These are phyloP conservation scores for Microthlaspi erraticum DNA, from an alignment of 345 rosid species.

Conservation along the genomic window DNA sequence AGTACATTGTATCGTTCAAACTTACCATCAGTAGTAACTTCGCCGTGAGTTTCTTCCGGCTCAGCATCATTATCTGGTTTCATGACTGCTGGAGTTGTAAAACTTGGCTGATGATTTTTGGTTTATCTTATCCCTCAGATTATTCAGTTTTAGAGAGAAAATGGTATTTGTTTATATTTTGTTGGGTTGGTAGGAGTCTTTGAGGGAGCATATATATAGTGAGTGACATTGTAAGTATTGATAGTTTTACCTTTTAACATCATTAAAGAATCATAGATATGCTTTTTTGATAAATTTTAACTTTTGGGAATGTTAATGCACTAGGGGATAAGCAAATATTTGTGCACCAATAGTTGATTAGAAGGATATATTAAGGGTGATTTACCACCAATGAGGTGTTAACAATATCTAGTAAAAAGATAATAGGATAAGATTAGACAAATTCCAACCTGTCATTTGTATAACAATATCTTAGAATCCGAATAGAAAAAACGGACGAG, in stretches of 20 bases:
- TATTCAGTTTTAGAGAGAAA: background rate
- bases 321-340: too few species aligned
- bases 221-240: background rate
- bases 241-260: background rate
- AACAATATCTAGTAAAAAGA: too few species aligned
- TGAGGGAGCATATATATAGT: constrained; percentile 12
- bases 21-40: constrained; percentile 50
- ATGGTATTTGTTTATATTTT: background rate
- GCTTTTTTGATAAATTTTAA: background rate
- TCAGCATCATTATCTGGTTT: background rate
- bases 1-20: constrained; percentile 71
- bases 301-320: too few species aligned
- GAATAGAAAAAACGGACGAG: too few species aligned
- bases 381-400: too few species aligned
- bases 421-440: too few species aligned
- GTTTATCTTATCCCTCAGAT: background rate
- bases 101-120: background rate
- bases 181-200: background rate
- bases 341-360: too few species aligned
- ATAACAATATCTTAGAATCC: too few species aligned
- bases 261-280: background rate
- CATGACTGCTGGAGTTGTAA: background rate
- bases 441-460: too few species aligned
- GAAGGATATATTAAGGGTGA: too few species aligned
- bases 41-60: background rate